phyloP scores from a whole-genome alignment of 1,284 basidiomycete genomes.

The Pseudozyma sp. region DNA sequence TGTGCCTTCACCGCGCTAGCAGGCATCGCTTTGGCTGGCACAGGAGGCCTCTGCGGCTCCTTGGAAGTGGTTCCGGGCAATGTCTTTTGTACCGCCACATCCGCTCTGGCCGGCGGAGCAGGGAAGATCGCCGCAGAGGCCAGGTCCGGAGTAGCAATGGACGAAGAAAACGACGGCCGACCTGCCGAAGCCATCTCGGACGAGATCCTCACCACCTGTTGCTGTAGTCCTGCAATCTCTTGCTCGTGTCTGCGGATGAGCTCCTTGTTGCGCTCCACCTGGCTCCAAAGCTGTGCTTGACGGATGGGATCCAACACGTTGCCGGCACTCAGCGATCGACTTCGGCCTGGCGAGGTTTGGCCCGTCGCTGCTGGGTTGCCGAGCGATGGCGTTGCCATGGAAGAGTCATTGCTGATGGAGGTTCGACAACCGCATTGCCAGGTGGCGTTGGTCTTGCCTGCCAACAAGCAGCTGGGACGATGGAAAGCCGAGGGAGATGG shows the following conservation, averaged over 20 bases:
- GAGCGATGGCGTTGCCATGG: neutral
- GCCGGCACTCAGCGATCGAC: slow-evolving; percentile 25
- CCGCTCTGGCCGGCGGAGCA: slow-evolving; percentile 6
- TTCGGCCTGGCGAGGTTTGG: slow-evolving; percentile 19
- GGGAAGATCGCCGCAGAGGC: slow-evolving; percentile 8
- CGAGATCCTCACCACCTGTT: slow-evolving; percentile 38
- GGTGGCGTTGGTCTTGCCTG: slow-evolving; percentile 44
- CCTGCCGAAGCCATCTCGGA: slow-evolving; percentile 26
- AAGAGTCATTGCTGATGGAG: neutral
- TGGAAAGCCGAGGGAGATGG: slow-evolving; percentile 42
- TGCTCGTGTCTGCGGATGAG: slow-evolving; percentile 39
- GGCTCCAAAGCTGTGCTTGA: slow-evolving; percentile 36
- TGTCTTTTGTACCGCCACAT: neutral
- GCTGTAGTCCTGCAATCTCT: slow-evolving; percentile 38
- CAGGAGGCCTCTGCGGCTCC: slow-evolving; percentile 10
- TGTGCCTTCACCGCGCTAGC: neutral
- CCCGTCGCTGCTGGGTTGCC: neutral
- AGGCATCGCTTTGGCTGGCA: slow-evolving; percentile 9
- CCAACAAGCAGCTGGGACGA: slow-evolving; percentile 30
- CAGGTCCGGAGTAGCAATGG: slow-evolving; percentile 9
- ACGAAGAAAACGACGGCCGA: slow-evolving; percentile 28
- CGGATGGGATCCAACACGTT: slow-evolving; percentile 22
- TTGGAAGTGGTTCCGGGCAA: slow-evolving; percentile 7
- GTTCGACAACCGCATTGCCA: slow-evolving; percentile 48
- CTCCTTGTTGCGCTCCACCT: slow-evolving; percentile 35